Conservation (phyloP, 352 stramenopile genomes). For the Chrysophaeum taylorii region DNA sequence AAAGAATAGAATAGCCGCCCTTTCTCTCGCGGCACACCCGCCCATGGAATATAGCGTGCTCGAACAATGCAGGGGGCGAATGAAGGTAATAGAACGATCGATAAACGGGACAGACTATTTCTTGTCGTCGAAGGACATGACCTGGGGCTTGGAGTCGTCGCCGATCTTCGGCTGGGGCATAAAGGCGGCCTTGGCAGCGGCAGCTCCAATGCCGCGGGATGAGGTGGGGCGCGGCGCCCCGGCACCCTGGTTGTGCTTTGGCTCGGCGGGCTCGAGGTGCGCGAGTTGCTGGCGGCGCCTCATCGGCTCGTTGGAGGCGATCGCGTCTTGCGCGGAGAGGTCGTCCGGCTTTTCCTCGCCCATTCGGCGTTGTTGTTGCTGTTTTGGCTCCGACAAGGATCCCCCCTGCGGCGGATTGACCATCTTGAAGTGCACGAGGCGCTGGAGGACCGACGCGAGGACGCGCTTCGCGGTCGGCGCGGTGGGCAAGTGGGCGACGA, state of each 20-base stretch:
- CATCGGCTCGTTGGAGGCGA: background rate
- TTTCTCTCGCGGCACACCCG: too few relatives aligned
- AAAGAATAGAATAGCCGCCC: too few relatives aligned
- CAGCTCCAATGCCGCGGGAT: too few relatives aligned
- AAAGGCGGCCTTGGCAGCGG: too few relatives aligned
- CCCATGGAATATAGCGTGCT: too few relatives aligned
- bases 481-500: slow-evolving; percentile 36
- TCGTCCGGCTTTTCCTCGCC: background rate
- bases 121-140: slow-evolving; percentile 12
- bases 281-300: background rate
- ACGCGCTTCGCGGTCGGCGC: slow-evolving; percentile 63
- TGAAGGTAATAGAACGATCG: too few relatives aligned
- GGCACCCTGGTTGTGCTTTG: background rate
- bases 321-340: slow-evolving; percentile 1
- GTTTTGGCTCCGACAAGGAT: background rate
- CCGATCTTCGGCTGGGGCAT: too few relatives aligned
- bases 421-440: slow-evolving; percentile 83
- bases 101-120: too few relatives aligned
- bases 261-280: background rate
- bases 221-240: too few relatives aligned
- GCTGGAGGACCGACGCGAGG: slow-evolving; percentile 76
- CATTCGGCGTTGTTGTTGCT: background rate
- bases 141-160: too few relatives aligned
- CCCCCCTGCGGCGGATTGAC: slow-evolving; percentile 7
- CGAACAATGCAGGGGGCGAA: too few relatives aligned